Evolutionary conservation across 192 early-diverging fungal genomes (phyloP).

Genomic region (Gamsiella multidivaricata): DNA sequence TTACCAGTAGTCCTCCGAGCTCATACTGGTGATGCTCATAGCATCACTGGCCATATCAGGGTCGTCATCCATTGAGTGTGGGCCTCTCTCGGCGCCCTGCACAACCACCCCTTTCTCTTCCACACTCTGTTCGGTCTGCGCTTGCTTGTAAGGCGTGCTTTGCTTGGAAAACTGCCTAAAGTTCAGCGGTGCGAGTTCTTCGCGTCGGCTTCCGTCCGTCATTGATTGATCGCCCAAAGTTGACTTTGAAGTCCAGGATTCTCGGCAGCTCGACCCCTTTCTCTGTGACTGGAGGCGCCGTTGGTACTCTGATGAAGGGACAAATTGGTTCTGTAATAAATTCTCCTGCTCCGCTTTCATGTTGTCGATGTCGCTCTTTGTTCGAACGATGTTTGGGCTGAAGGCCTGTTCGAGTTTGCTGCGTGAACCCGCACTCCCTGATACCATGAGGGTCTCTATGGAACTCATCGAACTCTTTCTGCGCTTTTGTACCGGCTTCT

Average conservation of each 20-base stretch:
- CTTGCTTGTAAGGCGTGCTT: background rate
- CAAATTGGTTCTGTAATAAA: background rate
- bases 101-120: too few species aligned
- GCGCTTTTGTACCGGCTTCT: slow-evolving; percentile 15
- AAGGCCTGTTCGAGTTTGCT: background rate
- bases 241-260: slow-evolving; percentile 30
- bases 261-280: background rate
- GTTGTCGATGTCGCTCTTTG: background rate
- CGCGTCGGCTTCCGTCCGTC: background rate
- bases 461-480: slow-evolving; percentile 14
- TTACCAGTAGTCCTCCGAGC: slow-evolving; percentile 50
- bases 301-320: background rate
- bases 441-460: background rate
- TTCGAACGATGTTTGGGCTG: too few species aligned
- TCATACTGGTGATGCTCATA: slow-evolving; percentile 47
- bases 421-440: background rate
- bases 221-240: background rate
- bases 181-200: slow-evolving; percentile 17
- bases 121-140: background rate
- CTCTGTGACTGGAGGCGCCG: background rate
- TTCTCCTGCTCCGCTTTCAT: slow-evolving; percentile 15
- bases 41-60: slow-evolving; percentile 27
- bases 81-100: background rate
- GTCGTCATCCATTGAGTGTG: slow-evolving; percentile 10
- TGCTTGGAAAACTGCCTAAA: background rate